Percentiles rank a stretch among this genome's conserved stretches.
Conservation (phyloP, 2,329 filamentous ascomycete genomes). For the Epichloe sp. region DNA sequence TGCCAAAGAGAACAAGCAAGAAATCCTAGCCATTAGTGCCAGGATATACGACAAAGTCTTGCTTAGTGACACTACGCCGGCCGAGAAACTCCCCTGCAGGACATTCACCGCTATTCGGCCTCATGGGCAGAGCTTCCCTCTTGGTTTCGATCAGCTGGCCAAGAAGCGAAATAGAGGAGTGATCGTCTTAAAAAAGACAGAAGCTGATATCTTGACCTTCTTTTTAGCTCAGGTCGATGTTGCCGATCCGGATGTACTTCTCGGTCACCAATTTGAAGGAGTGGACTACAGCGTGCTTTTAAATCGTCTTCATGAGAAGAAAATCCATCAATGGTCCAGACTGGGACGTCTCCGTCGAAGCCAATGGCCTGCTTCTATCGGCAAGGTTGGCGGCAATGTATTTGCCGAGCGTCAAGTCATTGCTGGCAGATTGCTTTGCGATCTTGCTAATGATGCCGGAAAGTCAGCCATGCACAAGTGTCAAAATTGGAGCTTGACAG, state of each 20-base stretch:
- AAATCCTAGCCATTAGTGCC: conserved; percentile 82
- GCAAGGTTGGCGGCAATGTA: conserved; percentile 75
- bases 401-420: conserved; percentile 88
- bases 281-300: conserved; percentile 89
- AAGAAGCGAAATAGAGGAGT: conserved; percentile 60
- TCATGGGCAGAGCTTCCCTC: conserved; percentile 59
- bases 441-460: conserved; percentile 89
- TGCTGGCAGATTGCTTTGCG: conserved; percentile 79
- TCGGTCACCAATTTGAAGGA: conserved; percentile 93
- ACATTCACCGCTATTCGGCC: conserved; percentile 89
- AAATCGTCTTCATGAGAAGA: conserved; percentile 76
- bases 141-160: conserved; percentile 71
- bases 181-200: conserved; percentile 70
- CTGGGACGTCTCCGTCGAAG: conserved; percentile 74
- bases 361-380: conserved; percentile 78
- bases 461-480: conserved; percentile 96
- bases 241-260: conserved; percentile 82
- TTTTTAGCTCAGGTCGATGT: conserved; percentile 81
- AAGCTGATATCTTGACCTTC: conserved; percentile 72
- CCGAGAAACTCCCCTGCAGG: conserved; percentile 77
- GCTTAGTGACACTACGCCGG: conserved; percentile 74
- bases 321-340: conserved; percentile 87
- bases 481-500: conserved; percentile 93
- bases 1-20: conserved; percentile 86
- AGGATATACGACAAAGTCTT: conserved; percentile 86